Base-by-base conservation (phyloP, 768 basidiomycete genomes). In the Udeniomyces megalosporus region DNA sequence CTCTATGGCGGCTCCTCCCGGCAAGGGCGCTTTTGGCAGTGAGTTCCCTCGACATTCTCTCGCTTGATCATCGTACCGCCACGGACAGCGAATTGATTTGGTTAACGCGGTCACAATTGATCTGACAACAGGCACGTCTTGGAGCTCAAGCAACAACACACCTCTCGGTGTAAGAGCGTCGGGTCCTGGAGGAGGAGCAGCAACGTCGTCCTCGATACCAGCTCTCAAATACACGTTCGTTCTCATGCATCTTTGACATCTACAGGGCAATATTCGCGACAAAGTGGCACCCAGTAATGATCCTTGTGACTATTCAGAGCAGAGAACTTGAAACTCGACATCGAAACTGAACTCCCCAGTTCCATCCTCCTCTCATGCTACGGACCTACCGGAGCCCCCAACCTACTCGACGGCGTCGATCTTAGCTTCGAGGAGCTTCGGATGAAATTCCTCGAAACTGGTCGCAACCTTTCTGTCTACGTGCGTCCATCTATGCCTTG, bases 401-500 rank as follows among this genome's bases (percentile, higher is more conserved):
- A 38, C n/a, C 42, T 63, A 14, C 35, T 63, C 6, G 55, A 57
- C 10, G 57, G 57, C 28, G 45, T 50, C n/a, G 62, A 63, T 32
- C n/a, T 58, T 17, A 63, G 55, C 48, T 48, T 35, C 26, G 62
- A 63, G 31, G 62, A 63, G 56, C 49, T 63, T 11, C 47, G 62
- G 38, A 58, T 63, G 56, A 58, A 49, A 29, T 51, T 58, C 38
- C 45, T 63, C 11, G 34, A 51, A 47, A 31, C 62, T 5, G 48
- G 56, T 26, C 56, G 62, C 20, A 63, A 63, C 24, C 62, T 52
- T 34, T 29, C 46, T 32, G 62, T 56, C n/a, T 63, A 63, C 17
- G 62, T 63, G 20, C 42, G 62, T 58, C 35, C 15, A 12, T 12
- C 7, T 52, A 28, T 52, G 6, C 24, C 6, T 17, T n/a, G n/a